phyloP scores from a whole-genome alignment of 2,329 filamentous ascomycete genomes.

The Aspergillus pseudotamarii region DNA sequence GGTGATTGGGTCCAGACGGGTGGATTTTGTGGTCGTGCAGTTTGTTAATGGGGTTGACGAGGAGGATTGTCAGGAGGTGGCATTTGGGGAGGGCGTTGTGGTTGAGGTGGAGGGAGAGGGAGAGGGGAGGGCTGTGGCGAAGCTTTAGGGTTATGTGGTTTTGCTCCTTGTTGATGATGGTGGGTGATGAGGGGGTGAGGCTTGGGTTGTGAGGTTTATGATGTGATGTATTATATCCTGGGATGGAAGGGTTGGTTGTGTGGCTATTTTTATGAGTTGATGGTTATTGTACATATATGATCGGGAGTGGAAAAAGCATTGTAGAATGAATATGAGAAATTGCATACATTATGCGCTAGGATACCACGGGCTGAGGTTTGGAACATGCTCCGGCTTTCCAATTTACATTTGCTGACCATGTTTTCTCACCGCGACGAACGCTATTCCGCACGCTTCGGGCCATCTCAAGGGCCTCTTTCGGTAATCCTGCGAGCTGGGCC shows the following conservation, averaged over 20 bases:
- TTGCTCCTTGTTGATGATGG: no score
- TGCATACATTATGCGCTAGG: background rate
- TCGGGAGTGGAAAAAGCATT: background rate
- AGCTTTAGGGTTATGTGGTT: background rate
- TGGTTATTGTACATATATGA: conserved; percentile 3
- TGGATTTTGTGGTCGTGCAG: conserved; percentile 90
- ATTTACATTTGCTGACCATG: background rate
- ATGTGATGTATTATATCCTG: background rate
- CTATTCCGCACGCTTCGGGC: conserved; percentile 62
- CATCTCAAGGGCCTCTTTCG: conserved; percentile 69
- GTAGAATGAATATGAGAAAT: background rate
- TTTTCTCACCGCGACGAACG: background rate
- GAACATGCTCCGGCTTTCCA: background rate
- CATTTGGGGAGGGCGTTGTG: conserved; percentile 44
- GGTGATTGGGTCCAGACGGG: conserved; percentile 68
- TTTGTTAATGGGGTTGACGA: conserved; percentile 78
- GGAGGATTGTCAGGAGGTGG: conserved; percentile 88
- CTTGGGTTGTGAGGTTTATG: background rate
- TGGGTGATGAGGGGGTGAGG: background rate
- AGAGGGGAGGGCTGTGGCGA: background rate
- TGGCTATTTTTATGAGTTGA: background rate
- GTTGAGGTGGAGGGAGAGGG: conserved; percentile 36
- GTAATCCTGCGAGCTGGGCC: conserved; percentile 82
- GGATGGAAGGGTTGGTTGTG: background rate
- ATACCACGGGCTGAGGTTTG: background rate